Conservation (phyloP, 192 early-diverging fungal species). For the Spizellomyces sp. region DNA sequence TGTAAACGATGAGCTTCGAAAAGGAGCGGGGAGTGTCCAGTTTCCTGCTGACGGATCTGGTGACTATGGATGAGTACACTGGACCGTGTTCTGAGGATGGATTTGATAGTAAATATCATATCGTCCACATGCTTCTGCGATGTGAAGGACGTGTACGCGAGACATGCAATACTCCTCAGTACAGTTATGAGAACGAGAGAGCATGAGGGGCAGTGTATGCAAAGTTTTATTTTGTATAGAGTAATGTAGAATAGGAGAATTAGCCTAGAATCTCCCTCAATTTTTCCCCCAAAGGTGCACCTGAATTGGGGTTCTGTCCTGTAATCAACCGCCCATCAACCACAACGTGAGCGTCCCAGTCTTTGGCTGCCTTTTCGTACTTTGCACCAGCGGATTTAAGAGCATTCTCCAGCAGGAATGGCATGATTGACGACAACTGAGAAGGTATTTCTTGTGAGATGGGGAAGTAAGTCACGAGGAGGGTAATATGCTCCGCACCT, state of each 20-base stretch:
- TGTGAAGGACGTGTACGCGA: too few relatives aligned
- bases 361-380: conserved; percentile 50
- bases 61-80: too few relatives aligned
- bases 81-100: too few relatives aligned
- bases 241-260: not conserved
- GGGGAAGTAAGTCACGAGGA: too few relatives aligned
- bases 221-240: not conserved
- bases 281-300: not conserved
- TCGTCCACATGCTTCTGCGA: too few relatives aligned
- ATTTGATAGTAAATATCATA: too few relatives aligned
- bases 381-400: conserved; percentile 51
- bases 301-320: conserved; percentile 60
- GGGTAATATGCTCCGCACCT: not conserved
- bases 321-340: conserved; percentile 71
- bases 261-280: not conserved
- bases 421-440: conserved; percentile 47
- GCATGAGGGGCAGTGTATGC: too few relatives aligned
- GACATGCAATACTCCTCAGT: too few relatives aligned
- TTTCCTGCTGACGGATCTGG: too few relatives aligned
- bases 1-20: not conserved
- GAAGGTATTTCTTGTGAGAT: too few relatives aligned
- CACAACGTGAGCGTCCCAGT: conserved; percentile 49
- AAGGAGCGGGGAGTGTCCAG: too few relatives aligned
- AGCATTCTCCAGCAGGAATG: conserved; percentile 19
- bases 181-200: too few relatives aligned